Base-by-base conservation (phyloP, 2,329 filamentous ascomycete genomes). In the Leptographium radiaticola region DNA sequence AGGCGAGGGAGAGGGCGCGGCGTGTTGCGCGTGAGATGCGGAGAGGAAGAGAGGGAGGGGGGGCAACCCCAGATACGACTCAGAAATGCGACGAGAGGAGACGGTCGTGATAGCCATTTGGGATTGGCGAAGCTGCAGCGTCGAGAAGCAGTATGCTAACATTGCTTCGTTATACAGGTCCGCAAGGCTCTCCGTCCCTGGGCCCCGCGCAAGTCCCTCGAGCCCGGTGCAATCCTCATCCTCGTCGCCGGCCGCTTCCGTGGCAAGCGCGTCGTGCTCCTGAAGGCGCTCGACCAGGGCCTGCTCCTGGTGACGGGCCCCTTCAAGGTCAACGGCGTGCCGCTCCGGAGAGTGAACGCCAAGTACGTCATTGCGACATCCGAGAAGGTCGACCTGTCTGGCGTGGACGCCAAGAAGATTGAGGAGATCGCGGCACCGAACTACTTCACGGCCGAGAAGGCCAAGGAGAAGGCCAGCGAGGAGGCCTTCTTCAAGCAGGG, bases 321-420 rank as follows among this genome's bases (percentile, higher is more conserved):
- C 72, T 98, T 97, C 87, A 98, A 97, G 86, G 86, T 98, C 79
- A 98, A 98, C 80, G 93, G 93, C 75, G 93, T 98, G 63, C 93
- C 93, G 66, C 86, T 98, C 70, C 86, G 93, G 77, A 84, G 87
- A 73, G 87, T 94, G 72, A 94, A 94, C 79, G 80, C 88, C 71
- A 85, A 87, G 75, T 94, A 93, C 76, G 88, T 94, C 71, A 94
- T 94, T 72, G 88, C 87, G 70, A 94, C 88, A 68, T 89, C 85
- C 67, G 83, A 84, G 71, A 87, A 85, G 75, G 80, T 95, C 69
- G 85, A 91, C 71, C 74, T 98, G 68, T 77, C 79, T 63, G 88
- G 89, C 68, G 76, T 98, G 66, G 91, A 97, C 75, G 68, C 86
- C 68, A 85, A 86, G 72, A 98, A 97, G 86, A 83, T 93, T 64